Evolutionary conservation across 805 yeast genomes (phyloP).

Genomic region (Lachancea lanzarotensis): DNA sequence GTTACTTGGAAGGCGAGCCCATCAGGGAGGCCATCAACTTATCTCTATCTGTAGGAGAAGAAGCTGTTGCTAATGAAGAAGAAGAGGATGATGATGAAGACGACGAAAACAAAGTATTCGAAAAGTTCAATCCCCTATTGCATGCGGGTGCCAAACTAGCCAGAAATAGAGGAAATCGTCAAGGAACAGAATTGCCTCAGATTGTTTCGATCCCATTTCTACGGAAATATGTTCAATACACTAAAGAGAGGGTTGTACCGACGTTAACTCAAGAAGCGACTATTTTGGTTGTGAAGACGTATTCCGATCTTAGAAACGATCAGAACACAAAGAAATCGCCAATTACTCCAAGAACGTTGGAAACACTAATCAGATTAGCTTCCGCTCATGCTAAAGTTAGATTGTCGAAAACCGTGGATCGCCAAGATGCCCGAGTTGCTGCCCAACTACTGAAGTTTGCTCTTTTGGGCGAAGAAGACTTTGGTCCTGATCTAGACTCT

Average conservation of each 20-base stretch:
- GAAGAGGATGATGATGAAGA: slow-evolving; percentile 36
- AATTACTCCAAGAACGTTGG: slow-evolving; percentile 96
- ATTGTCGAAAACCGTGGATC: slow-evolving; percentile 65
- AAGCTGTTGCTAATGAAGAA: slow-evolving; percentile 29
- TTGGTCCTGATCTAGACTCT: slow-evolving; percentile 22
- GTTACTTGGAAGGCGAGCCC: slow-evolving; percentile 89
- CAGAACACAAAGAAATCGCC: slow-evolving; percentile 82
- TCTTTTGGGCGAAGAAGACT: slow-evolving; percentile 44
- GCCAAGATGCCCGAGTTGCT: slow-evolving; percentile 78
- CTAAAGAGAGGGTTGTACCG: slow-evolving; percentile 82
- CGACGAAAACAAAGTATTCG: slow-evolving; percentile 56
- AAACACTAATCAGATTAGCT: slow-evolving; percentile 87
- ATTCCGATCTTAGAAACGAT: slow-evolving; percentile 76
- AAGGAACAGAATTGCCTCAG: slow-evolving; percentile 35
- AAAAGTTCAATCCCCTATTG: slow-evolving; percentile 71
- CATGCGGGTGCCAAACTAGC: slow-evolving; percentile 69
- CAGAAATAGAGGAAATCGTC: slow-evolving; percentile 30
- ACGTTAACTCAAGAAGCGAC: slow-evolving; percentile 71
- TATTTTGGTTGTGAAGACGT: slow-evolving; percentile 70
- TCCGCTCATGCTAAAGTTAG: slow-evolving; percentile 98
- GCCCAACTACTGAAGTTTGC: slow-evolving; percentile 81
- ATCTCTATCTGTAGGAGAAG: slow-evolving; percentile 76
- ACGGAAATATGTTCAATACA: slow-evolving; percentile 88
- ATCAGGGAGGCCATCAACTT: slow-evolving; percentile 68
- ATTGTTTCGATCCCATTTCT: slow-evolving; percentile 76